Percentiles rank a stretch among this genome's conserved stretches.
Conservation (phyloP, 2,329 filamentous ascomycete genomes). For the Exophiala alcalophila region DNA sequence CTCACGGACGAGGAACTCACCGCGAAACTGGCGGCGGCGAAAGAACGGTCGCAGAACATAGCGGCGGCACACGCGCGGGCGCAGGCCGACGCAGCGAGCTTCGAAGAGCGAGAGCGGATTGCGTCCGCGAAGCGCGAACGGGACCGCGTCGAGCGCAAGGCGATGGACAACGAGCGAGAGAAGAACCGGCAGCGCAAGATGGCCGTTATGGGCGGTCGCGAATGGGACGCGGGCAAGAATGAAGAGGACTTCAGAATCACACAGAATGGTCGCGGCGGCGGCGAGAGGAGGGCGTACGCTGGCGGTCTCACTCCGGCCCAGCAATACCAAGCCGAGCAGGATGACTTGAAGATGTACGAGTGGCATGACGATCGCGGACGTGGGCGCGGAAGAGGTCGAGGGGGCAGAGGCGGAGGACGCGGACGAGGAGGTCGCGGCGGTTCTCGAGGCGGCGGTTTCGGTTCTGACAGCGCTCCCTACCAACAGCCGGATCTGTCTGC, state of each 20-base stretch:
- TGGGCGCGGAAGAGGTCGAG: slow-evolving; percentile 22
- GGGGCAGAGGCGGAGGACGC: slow-evolving; percentile 17
- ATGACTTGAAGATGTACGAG: slow-evolving; percentile 29
- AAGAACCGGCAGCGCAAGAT: slow-evolving; percentile 59
- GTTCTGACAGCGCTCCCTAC: slow-evolving; percentile 3
- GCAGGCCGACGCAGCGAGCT: slow-evolving; percentile 65
- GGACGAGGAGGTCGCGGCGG: slow-evolving; percentile 16
- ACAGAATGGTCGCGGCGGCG: slow-evolving; percentile 28
- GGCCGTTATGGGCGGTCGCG: slow-evolving; percentile 55
- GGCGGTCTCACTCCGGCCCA: slow-evolving; percentile 7
- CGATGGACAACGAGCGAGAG: slow-evolving; percentile 63
- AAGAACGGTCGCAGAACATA: slow-evolving; percentile 59
- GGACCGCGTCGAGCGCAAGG: slow-evolving; percentile 49
- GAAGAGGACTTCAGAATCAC: slow-evolving; percentile 49
- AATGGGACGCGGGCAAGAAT: slow-evolving; percentile 62
- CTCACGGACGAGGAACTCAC: slow-evolving; percentile 63
- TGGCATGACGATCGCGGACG: slow-evolving; percentile 26
- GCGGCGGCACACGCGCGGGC: slow-evolving; percentile 61
- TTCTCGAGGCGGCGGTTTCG: slow-evolving; percentile 2
- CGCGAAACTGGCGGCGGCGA: slow-evolving; percentile 59
- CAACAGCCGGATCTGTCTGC: slow-evolving; percentile 20
- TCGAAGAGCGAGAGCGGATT: slow-evolving; percentile 61
- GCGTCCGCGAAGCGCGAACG: slow-evolving; percentile 55
- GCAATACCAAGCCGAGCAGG: slow-evolving; percentile 15
- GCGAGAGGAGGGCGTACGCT: slow-evolving; percentile 14